Percentiles rank a stretch among this genome's conserved stretches.
Evolutionary conservation across 345 rosid species (phyloP).

Genomic region (Eucalyptus erythrocorys): DNA sequence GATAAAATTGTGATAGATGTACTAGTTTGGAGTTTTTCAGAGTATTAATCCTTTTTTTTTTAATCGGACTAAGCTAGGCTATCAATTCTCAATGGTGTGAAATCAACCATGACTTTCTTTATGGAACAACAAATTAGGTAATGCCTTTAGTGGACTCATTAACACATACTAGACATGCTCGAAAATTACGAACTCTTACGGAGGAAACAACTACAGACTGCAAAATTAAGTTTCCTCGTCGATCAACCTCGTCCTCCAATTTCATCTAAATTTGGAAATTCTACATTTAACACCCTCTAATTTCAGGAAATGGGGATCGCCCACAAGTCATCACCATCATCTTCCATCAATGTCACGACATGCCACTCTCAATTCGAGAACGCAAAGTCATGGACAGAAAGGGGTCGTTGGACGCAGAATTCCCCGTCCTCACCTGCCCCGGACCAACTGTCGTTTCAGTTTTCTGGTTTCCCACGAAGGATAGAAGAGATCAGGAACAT

Average conservation of each 20-base stretch:
- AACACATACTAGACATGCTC: not conserved
- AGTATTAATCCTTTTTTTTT: rapidly evolving
- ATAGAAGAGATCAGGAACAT: not conserved
- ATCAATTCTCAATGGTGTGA: not conserved
- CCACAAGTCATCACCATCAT: not conserved
- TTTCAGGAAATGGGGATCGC: not conserved
- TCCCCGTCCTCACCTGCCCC: not conserved
- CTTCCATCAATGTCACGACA: not conserved
- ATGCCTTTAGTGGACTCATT: not conserved
- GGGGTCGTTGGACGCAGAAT: not conserved
- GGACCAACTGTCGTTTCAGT: not conserved
- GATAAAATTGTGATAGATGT: rapidly evolving
- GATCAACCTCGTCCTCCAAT: too few relatives aligned
- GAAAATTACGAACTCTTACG: not conserved
- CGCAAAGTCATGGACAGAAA: not conserved
- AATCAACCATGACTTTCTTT: not conserved
- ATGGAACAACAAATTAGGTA: not conserved
- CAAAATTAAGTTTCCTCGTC: too few relatives aligned
- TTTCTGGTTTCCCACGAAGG: not conserved
- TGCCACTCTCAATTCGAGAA: not conserved
- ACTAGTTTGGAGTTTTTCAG: rapidly evolving
- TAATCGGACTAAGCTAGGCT: rapidly evolving
- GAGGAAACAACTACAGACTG: too few relatives aligned
- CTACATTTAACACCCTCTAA: not conserved
- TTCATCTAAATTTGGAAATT: too few relatives aligned